Evolutionary conservation across 495 filamentous ascomycete species (phyloP).

Genomic region (Chlorociboria aeruginascens): DNA sequence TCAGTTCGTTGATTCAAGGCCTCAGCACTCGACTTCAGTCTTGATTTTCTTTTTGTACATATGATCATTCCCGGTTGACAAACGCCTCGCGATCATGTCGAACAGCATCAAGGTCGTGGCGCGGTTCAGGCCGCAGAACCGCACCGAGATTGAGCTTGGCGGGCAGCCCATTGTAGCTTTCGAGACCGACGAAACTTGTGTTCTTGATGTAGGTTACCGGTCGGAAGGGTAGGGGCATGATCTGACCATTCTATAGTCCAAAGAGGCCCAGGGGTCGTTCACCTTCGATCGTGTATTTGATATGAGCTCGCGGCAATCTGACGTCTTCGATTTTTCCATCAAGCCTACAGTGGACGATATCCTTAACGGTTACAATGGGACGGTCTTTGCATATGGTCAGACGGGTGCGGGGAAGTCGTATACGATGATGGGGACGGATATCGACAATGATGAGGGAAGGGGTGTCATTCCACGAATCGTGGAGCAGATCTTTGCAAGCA

Average conservation of each 20-base stretch:
- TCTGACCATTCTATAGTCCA: conserved; percentile 45
- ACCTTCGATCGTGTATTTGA: conserved; percentile 97
- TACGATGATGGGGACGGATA: conserved; percentile 98
- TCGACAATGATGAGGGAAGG: conserved; percentile 78
- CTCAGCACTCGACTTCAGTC: not conserved
- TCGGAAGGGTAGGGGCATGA: not conserved
- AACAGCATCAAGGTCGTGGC: conserved; percentile 76
- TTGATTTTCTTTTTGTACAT: conserved; percentile 6
- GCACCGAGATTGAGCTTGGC: conserved; percentile 75
- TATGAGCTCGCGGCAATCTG: conserved; percentile 73
- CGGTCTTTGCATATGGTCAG: conserved; percentile 97
- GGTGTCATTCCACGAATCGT: conserved; percentile 96
- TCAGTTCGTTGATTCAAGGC: not conserved
- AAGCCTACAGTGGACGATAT: conserved; percentile 94
- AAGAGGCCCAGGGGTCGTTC: conserved; percentile 72
- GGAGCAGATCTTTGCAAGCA: conserved; percentile 94
- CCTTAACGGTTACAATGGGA: conserved; percentile 97
- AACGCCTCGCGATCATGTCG: conserved; percentile 18
- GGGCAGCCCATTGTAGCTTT: conserved; percentile 87
- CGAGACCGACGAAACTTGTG: conserved; percentile 80
- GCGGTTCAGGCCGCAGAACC: conserved; percentile 95
- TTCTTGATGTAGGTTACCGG: conserved; percentile 53
- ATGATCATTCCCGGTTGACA: conserved; percentile 13
- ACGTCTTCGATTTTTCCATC: conserved; percentile 97
- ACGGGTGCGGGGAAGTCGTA: conserved; percentile 98